Base-by-base conservation (phyloP, 2,329 filamentous ascomycete genomes). In the Pyrenochaeta sp. region DNA sequence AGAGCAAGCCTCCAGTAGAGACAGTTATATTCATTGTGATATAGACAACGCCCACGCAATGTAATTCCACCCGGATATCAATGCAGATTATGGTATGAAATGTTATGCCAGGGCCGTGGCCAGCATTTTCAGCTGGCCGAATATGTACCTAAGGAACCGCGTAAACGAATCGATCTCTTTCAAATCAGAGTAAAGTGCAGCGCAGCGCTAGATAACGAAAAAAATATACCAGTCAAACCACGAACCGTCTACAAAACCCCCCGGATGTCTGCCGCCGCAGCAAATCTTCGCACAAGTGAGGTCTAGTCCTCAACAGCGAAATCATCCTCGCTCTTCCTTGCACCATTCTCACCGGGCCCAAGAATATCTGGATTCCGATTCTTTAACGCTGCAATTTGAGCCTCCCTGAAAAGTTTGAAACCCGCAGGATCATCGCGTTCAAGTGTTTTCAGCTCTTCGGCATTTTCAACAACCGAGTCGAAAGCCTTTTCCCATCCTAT, bases 361-460 rank as follows among this genome's bases (percentile, higher is more conserved):
- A 47, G 43, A 2, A 66, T 50, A 31, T 63, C 61, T 6, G 71
- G 66, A 48, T 71, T 71, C 1, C 66, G 56, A 46, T 76, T 77
- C 59, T 70, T 73, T 15, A 75, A 42, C 32, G 74, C 74, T 33
- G 74, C 69, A 58, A 75, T 72, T 58, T 77, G 75, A n/a, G 61
- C 64, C 39, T 76, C 71, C 23, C 63, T 63, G 33, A 75, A 76
- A 23, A 46, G 43, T 36, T 63, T 63, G 30, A 75, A 77, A 7
- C 68, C 64, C 2, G 67, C 65, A 0, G 71, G 72, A 17, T 69
- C 66, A 30, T 78, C 74, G 37, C 70, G 63, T 63, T 79, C 81
- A 67, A 92, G 85, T 7, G 77, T 76, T 44, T 83, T 82, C 83
- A 90, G 85, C 71, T 89, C 82, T 57, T 87, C 84, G 0, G 87